Percentiles rank a stretch among this genome's conserved stretches.
Evolutionary conservation across 2,329 filamentous ascomycete species (phyloP).

Genomic region (Monilinia vaccinii-corymbosi): DNA sequence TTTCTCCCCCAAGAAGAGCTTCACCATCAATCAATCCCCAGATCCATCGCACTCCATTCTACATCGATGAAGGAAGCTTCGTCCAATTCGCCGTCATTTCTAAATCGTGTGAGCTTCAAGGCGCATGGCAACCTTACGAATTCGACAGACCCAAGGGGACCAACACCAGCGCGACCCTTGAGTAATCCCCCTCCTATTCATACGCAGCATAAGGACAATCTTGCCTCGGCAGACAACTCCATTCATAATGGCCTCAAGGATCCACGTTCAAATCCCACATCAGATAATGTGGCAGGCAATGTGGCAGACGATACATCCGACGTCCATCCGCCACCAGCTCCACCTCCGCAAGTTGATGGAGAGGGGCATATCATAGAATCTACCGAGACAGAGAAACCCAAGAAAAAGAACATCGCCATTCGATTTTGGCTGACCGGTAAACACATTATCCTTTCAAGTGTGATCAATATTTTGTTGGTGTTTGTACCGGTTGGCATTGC

Average conservation of each 20-base stretch:
- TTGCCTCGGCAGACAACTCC: conserved; percentile 18
- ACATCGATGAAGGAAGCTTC: conserved; percentile 54
- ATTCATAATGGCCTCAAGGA: conserved; percentile 20
- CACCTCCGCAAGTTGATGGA: conserved; percentile 43
- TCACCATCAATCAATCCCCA: background rate
- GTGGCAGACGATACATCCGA: conserved; percentile 31
- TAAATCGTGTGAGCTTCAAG: conserved; percentile 48
- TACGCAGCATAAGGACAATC: conserved; percentile 17
- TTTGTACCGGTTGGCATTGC: conserved; percentile 73
- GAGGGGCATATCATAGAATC: conserved; percentile 48
- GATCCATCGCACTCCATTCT: conserved; percentile 8
- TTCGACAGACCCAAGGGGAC: conserved; percentile 30
- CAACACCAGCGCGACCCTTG: conserved; percentile 34
- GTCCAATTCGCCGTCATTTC: conserved; percentile 40
- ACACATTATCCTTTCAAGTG: conserved; percentile 61
- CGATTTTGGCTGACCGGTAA: conserved; percentile 34
- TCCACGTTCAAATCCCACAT: conserved; percentile 24
- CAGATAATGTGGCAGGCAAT: conserved; percentile 29
- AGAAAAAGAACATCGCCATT: conserved; percentile 23
- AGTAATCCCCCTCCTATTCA: conserved; percentile 26
- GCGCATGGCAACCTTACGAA: conserved; percentile 42
- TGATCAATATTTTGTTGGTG: conserved; percentile 67
- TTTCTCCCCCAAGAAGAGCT: too few species aligned
- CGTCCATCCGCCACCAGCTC: conserved; percentile 32
- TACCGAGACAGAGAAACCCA: conserved; percentile 16